phyloP scores from a whole-genome alignment of 1,284 basidiomycete species.

The Sanguinoderma infundibulare region DNA sequence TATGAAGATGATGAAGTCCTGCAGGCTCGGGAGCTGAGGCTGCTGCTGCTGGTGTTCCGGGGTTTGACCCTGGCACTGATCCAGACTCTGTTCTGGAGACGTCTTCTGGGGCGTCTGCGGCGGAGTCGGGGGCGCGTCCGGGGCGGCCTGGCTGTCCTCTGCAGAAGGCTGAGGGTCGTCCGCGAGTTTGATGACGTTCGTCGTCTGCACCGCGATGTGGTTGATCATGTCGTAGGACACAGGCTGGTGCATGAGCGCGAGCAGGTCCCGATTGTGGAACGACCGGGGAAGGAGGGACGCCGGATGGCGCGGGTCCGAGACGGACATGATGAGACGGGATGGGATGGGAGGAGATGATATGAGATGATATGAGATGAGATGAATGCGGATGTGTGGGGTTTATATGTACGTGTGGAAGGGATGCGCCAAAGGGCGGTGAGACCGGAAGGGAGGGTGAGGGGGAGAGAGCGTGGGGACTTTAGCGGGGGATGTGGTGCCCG shows the following conservation, averaged over 20 bases:
- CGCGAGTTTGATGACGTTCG: constrained; percentile 66
- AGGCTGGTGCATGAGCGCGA: constrained; percentile 77
- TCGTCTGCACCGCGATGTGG: constrained; percentile 71
- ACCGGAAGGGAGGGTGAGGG: constrained; percentile 1
- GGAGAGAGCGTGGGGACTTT: constrained; percentile 31
- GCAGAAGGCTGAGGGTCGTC: constrained; percentile 41
- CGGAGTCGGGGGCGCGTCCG: constrained; percentile 47
- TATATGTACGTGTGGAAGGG: constrained; percentile 4
- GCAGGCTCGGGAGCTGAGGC: constrained; percentile 66
- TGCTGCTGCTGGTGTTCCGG: constrained; percentile 38
- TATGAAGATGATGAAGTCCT: constrained; percentile 88
- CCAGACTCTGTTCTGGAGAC: constrained; percentile 38
- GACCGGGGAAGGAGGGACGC: constrained; percentile 38
- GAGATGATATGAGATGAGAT: background rate
- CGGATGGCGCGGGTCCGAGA: constrained; percentile 31
- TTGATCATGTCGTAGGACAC: constrained; percentile 86
- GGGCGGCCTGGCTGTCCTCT: constrained; percentile 23
- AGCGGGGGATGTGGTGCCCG: constrained; percentile 30
- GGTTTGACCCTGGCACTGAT: constrained; percentile 19
- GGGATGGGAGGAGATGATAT: background rate
- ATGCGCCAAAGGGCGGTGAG: background rate
- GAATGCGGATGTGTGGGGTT: constrained; percentile 2
- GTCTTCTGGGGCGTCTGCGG: constrained; percentile 58
- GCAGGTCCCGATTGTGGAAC: constrained; percentile 50
- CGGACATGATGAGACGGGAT: constrained; percentile 25